A percentile compares a stretch with the other conserved stretches of the same genome.
Conservation (phyloP, 768 basidiomycete genomes). For the Leucosporidium creatinivorum region DNA sequence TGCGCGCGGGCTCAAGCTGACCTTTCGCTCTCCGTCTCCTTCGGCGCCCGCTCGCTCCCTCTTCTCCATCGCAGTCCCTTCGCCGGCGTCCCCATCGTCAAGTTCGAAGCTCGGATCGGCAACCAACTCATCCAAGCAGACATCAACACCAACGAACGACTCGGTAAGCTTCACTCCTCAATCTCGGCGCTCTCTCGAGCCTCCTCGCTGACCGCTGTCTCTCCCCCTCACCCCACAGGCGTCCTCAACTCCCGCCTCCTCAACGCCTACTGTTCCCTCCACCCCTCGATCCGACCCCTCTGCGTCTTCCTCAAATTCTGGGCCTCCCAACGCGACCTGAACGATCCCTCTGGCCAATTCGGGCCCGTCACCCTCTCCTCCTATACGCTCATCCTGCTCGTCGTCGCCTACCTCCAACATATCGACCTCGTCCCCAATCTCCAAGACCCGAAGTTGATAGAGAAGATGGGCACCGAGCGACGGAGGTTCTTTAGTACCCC, state of each 20-base stretch:
- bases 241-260: slow-evolving; percentile 47
- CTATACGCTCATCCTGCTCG: slow-evolving; percentile 56
- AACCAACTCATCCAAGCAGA: slow-evolving; percentile 29
- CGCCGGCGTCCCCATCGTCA: slow-evolving; percentile 33
- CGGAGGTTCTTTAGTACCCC: slow-evolving; percentile 28
- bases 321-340: slow-evolving; percentile 54
- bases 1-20: no score
- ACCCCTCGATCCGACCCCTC: slow-evolving; percentile 46
- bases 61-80: slow-evolving; percentile 38
- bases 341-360: slow-evolving; percentile 43
- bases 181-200: no score
- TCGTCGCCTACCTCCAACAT: slow-evolving; percentile 53
- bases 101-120: slow-evolving; percentile 28
- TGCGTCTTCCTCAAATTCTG: slow-evolving; percentile 53
- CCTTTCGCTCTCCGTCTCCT: background rate
- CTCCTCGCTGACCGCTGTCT: background rate
- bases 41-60: background rate
- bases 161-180: slow-evolving; percentile 49
- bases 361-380: slow-evolving; percentile 52
- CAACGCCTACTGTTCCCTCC: slow-evolving; percentile 49
- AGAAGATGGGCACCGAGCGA: background rate
- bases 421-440: slow-evolving; percentile 32
- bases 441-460: slow-evolving; percentile 26
- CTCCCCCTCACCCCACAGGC: slow-evolving; percentile 5
- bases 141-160: slow-evolving; percentile 59